Evolutionary conservation across 2,329 filamentous ascomycete genomes (phyloP).

Genomic region (Hysterium pulicare): DNA sequence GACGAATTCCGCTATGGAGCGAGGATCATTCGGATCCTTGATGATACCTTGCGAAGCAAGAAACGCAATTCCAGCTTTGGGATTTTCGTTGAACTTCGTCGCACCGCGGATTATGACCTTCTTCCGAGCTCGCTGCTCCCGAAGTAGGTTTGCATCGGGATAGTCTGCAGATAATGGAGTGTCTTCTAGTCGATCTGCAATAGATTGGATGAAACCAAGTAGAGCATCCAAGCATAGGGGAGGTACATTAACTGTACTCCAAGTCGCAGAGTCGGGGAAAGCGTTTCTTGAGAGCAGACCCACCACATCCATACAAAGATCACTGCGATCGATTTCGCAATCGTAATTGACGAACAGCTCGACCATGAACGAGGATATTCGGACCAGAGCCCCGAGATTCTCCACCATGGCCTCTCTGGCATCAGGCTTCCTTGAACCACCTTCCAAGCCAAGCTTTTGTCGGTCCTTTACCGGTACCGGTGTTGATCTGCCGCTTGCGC

Average conservation of each 20-base stretch:
- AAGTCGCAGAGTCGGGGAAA: constrained; percentile 93
- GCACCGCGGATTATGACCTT: constrained; percentile 85
- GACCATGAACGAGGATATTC: constrained; percentile 91
- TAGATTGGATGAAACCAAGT: constrained; percentile 84
- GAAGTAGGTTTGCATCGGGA: constrained; percentile 62
- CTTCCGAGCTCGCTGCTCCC: constrained; percentile 74
- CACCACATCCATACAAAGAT: constrained; percentile 93
- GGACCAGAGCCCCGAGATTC: constrained; percentile 83
- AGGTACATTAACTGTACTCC: constrained; percentile 98
- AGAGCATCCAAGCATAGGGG: constrained; percentile 91
- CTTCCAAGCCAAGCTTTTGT: constrained; percentile 88
- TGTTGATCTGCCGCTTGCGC: constrained; percentile 74
- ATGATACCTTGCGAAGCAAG: constrained; percentile 85
- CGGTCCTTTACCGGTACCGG: constrained; percentile 90
- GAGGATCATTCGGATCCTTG: constrained; percentile 66
- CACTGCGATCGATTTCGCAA: constrained; percentile 85
- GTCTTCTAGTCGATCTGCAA: constrained; percentile 80
- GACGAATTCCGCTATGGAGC: constrained; percentile 80
- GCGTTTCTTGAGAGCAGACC: constrained; percentile 90
- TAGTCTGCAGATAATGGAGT: constrained; percentile 61
- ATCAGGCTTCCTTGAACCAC: constrained; percentile 87
- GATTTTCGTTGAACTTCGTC: constrained; percentile 90
- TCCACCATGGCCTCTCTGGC: constrained; percentile 98
- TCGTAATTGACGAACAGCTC: constrained; percentile 98
- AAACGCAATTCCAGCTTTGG: constrained; percentile 83